phyloP scores from a whole-genome alignment of 169 alveolate genomes.

The Plasmodium cynomolgi region DNA sequence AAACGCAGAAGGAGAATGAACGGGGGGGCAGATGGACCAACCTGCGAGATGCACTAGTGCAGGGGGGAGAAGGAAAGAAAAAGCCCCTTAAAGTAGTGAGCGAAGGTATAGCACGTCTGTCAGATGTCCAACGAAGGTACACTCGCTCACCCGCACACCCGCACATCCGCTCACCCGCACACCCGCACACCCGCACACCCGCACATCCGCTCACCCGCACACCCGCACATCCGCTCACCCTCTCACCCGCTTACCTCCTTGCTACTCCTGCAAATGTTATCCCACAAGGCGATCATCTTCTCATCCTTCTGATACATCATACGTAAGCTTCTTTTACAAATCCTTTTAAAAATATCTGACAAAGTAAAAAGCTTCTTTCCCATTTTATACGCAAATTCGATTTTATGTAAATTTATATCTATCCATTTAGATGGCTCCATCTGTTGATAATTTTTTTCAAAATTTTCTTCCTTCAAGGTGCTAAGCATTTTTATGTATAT shows the following conservation, averaged over 20 bases:
- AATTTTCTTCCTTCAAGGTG: constrained; percentile 3
- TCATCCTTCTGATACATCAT: constrained; percentile 45
- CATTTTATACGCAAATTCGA: constrained; percentile 42
- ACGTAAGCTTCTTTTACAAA: neutral
- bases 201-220: neutral
- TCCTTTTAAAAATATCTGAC: constrained; percentile 15
- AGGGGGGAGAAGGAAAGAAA: no score
- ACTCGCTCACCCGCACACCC: neutral
- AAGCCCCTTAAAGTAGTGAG: neutral
- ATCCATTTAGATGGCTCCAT: neutral
- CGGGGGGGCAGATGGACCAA: no score
- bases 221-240: no score
- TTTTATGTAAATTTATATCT: constrained; percentile 12
- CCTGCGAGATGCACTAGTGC: no score
- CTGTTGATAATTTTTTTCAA: constrained; percentile 2
- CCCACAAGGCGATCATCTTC: constrained; percentile 35
- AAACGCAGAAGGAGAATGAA: neutral
- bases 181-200: neutral
- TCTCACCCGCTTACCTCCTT: constrained; percentile 66
- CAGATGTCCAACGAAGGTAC: neutral
- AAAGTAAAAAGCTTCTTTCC: constrained; percentile 34
- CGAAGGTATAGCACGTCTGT: neutral
- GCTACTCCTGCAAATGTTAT: constrained; percentile 16
- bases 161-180: no score
- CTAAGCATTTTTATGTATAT: neutral